A percentile compares a stretch with the other conserved stretches of the same genome.
Evolutionary conservation across 495 filamentous ascomycete genomes (phyloP).

Genomic region (Penicillium angulare): DNA sequence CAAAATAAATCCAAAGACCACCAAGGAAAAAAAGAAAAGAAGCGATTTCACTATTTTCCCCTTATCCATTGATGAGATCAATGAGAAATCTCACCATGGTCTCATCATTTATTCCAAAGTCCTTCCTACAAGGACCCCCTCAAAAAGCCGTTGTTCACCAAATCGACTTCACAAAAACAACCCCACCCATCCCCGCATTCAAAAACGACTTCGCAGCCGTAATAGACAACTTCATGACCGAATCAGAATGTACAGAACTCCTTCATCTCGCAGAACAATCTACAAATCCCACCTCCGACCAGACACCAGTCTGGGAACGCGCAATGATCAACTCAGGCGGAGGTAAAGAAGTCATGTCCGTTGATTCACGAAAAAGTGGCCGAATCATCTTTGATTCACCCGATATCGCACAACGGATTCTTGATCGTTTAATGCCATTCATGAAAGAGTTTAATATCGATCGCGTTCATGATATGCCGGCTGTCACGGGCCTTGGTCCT

Average conservation of each 20-base stretch:
- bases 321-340: slow-evolving; percentile 63
- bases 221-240: slow-evolving; percentile 62
- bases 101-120: slow-evolving; percentile 8
- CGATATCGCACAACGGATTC: slow-evolving; percentile 60
- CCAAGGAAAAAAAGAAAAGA: no score
- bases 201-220: slow-evolving; percentile 56
- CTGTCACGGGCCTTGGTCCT: slow-evolving; percentile 48
- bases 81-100: slow-evolving; percentile 7
- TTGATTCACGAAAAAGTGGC: slow-evolving; percentile 63
- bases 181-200: slow-evolving; percentile 52
- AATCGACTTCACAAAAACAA: slow-evolving; percentile 53
- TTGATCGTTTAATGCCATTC: slow-evolving; percentile 55
- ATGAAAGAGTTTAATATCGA: slow-evolving; percentile 39
- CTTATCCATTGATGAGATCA: neutral
- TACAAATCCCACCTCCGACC: neutral
- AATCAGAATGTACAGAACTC: slow-evolving; percentile 58
- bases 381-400: slow-evolving; percentile 71
- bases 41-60: no score
- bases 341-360: slow-evolving; percentile 55
- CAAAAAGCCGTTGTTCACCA: slow-evolving; percentile 21
- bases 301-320: slow-evolving; percentile 28
- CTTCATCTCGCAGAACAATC: slow-evolving; percentile 54
- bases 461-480: slow-evolving; percentile 32
- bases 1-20: no score
- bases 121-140: slow-evolving; percentile 19